Conservation (phyloP, 768 basidiomycete species). For the Mycena crocata region DNA sequence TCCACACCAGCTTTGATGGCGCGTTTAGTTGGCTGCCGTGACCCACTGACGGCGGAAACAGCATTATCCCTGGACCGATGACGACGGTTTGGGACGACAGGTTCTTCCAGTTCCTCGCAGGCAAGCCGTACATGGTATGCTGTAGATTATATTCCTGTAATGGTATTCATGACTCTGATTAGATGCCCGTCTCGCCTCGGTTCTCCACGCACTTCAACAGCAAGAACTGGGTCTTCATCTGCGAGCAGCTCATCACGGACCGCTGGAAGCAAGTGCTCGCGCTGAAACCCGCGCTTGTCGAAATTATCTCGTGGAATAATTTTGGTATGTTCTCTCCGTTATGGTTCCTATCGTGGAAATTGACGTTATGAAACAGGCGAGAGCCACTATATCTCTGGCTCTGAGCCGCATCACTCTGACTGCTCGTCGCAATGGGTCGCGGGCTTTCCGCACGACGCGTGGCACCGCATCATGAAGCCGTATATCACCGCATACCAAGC, state of each 20-base stretch:
- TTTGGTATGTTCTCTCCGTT: constrained; percentile 37
- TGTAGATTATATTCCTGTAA: not conserved
- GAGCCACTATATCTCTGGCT: constrained; percentile 49
- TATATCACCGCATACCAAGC: constrained; percentile 35
- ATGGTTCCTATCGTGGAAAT: not conserved
- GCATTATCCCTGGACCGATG: constrained; percentile 21
- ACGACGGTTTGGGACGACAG: constrained; percentile 19
- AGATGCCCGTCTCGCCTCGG: constrained; percentile 49
- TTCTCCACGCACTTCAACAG: constrained; percentile 43
- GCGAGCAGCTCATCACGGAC: constrained; percentile 36
- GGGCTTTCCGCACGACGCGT: constrained; percentile 33
- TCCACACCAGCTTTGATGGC: constrained; percentile 39
- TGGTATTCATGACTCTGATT: not conserved
- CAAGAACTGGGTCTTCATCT: constrained; percentile 35
- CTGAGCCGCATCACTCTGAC: constrained; percentile 33
- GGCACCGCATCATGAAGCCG: constrained; percentile 34
- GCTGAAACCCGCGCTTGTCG: constrained; percentile 33
- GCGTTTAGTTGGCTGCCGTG: constrained; percentile 45
- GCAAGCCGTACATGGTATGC: constrained; percentile 22
- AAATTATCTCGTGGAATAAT: constrained; percentile 58
- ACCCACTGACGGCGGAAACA: constrained; percentile 32
- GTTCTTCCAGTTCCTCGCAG: constrained; percentile 13
- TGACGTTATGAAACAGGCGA: constrained; percentile 40
- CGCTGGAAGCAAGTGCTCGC: constrained; percentile 36
- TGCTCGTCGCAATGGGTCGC: constrained; percentile 34